A percentile compares a stretch with the other conserved stretches of the same genome.
These are phyloP conservation scores for Parathielavia appendiculata DNA, from an alignment of 495 filamentous ascomycete genomes.

Conservation along the genomic window DNA sequence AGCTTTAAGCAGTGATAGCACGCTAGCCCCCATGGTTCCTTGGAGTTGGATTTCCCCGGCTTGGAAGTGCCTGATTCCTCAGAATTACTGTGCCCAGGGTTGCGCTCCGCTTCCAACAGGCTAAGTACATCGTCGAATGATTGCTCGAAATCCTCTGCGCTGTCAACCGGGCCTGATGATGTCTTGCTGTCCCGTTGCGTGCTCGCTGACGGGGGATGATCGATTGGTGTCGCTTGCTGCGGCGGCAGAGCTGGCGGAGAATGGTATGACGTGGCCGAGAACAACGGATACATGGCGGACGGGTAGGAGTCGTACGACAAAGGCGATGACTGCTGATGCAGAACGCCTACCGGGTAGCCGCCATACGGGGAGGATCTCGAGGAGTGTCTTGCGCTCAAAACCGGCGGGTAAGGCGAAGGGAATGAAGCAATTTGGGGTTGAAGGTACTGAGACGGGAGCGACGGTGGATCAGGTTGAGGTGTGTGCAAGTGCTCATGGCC, in stretches of 20 bases:
- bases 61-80: constrained; percentile 5
- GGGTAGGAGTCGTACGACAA: constrained; percentile 17
- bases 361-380: constrained; percentile 12
- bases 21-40: constrained; percentile 14
- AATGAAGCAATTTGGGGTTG: constrained; percentile 15
- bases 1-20: constrained; percentile 32
- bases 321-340: constrained; percentile 15
- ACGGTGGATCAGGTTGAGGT: constrained; percentile 3
- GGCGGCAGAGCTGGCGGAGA: constrained; percentile 6
- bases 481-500: constrained; percentile 5
- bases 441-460: constrained; percentile 21
- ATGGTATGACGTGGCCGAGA: constrained; percentile 7
- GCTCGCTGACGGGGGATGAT: background rate
- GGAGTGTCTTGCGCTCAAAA: constrained; percentile 13
- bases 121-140: constrained; percentile 10
- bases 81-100: constrained; percentile 21
- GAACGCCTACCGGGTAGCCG: constrained; percentile 12
- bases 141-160: too few relatives aligned
- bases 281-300: constrained; percentile 12
- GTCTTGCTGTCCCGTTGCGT: background rate
- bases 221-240: constrained; percentile 3
- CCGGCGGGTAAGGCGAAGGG: constrained; percentile 15
- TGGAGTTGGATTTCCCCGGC: constrained; percentile 1
- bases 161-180: background rate
- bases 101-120: constrained; percentile 23